Conservation (phyloP, 2,329 filamentous ascomycete genomes). For the Claviceps africana region DNA sequence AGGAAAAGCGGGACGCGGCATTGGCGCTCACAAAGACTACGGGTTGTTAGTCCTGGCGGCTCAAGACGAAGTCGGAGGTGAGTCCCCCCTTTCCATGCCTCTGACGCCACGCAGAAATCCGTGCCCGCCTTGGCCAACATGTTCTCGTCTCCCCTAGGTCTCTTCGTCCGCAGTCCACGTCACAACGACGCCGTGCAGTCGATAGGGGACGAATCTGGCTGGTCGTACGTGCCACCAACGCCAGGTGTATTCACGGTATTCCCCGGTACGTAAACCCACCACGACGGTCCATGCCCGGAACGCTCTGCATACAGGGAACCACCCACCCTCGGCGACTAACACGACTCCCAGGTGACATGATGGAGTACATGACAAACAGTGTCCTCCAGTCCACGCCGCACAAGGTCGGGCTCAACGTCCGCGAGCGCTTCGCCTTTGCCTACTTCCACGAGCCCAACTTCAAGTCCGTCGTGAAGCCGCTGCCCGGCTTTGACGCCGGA, state of each 20-base stretch:
- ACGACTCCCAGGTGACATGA: constrained; percentile 29
- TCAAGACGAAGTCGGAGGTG: constrained; percentile 35
- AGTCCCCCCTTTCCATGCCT: constrained; percentile 1
- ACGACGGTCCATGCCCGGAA: neutral
- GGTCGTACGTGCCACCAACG: constrained; percentile 33
- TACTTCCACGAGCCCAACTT: constrained; percentile 40
- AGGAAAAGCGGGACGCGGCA: constrained; percentile 33
- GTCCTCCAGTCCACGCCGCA: constrained; percentile 33
- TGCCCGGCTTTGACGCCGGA: constrained; percentile 23
- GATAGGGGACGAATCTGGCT: constrained; percentile 29
- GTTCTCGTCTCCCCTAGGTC: constrained; percentile 12
- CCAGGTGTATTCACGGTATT: constrained; percentile 34
- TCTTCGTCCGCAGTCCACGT: constrained; percentile 31
- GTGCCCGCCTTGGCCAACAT: neutral
- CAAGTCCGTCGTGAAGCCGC: constrained; percentile 27
- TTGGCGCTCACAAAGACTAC: constrained; percentile 38
- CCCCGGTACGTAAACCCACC: constrained; percentile 22
- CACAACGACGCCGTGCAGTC: constrained; percentile 25
- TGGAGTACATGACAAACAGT: constrained; percentile 35
- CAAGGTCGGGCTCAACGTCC: constrained; percentile 35
- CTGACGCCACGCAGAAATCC: neutral
- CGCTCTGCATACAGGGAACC: no score
- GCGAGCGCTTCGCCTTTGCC: constrained; percentile 31
- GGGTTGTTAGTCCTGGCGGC: constrained; percentile 36
- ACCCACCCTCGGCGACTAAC: no score